Evolutionary conservation across 768 basidiomycete genomes (phyloP).

Genomic region (Podaxis carcinomalis): DNA sequence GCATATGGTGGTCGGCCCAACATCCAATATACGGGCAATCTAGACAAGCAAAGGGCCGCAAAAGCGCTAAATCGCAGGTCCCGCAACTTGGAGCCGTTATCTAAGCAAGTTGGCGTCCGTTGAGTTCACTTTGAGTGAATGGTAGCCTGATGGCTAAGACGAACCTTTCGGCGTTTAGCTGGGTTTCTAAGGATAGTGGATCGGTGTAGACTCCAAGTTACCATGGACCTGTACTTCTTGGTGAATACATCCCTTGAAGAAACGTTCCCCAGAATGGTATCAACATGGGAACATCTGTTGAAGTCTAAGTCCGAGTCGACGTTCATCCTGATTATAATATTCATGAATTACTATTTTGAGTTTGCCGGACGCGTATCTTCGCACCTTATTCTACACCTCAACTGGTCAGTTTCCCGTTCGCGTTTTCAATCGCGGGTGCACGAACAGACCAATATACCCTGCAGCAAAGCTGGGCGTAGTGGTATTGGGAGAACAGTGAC

Average conservation of each 20-base stretch:
- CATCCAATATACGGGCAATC: constrained; percentile 70
- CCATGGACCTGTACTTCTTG: constrained; percentile 47
- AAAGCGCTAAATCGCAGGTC: constrained; percentile 49
- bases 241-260: constrained; percentile 18
- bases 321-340: not conserved
- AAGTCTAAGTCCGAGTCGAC: not conserved
- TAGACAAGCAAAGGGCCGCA: constrained; percentile 69
- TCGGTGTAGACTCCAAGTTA: constrained; percentile 50
- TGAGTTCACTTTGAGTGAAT: not conserved
- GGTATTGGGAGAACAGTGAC: not conserved
- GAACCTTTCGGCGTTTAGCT: constrained; percentile 64
- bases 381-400: not conserved
- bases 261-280: not conserved
- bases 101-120: constrained; percentile 17
- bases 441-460: too few relatives aligned
- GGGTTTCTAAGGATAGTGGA: constrained; percentile 42
- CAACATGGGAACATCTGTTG: not conserved
- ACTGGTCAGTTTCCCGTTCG: not conserved
- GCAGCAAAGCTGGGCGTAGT: too few relatives aligned
- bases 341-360: not conserved
- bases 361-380: not conserved
- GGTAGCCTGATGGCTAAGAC: constrained; percentile 13
- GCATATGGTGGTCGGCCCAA: constrained; percentile 58
- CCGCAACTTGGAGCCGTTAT: constrained; percentile 58
- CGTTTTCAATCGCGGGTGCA: not conserved